These are phyloP conservation scores for Pleurotus cornucopiae DNA, from an alignment of 768 basidiomycete genomes.

Conservation along the genomic window DNA sequence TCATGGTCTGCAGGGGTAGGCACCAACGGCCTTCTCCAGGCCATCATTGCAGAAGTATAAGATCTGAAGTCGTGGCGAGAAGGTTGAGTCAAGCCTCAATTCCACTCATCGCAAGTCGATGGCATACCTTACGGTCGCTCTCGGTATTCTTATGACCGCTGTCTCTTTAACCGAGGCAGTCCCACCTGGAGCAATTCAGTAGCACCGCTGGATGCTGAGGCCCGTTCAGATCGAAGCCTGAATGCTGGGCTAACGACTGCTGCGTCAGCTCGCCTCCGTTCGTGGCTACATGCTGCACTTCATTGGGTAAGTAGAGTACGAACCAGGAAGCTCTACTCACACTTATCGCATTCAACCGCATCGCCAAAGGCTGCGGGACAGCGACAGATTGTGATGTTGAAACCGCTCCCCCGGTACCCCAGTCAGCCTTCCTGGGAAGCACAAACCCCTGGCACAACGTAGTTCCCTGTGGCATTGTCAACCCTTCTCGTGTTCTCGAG, in stretches of 20 bases:
- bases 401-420: neutral
- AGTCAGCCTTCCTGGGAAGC: neutral
- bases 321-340: too few relatives aligned
- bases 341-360: neutral
- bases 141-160: too few relatives aligned
- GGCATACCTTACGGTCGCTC: too few relatives aligned
- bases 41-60: too few relatives aligned
- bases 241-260: neutral
- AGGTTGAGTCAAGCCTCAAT: too few relatives aligned
- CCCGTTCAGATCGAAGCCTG: neutral
- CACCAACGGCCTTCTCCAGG: too few relatives aligned
- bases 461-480: slow-evolving; percentile 10
- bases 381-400: slow-evolving; percentile 3
- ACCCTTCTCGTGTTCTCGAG: slow-evolving; percentile 6
- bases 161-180: neutral
- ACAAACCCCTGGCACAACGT: neutral
- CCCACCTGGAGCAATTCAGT: neutral
- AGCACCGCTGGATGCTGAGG: neutral
- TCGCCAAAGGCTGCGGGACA: neutral
- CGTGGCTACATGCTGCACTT: neutral
- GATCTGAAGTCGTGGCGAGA: too few relatives aligned
- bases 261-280: neutral
- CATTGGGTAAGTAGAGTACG: neutral
- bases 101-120: too few relatives aligned
- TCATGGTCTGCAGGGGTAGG: too few relatives aligned